Evolutionary conservation across 2,329 filamentous ascomycete genomes (phyloP), one percentile per base, ranked within the genome.

Genomic region (Penicillium sp.): DNA sequence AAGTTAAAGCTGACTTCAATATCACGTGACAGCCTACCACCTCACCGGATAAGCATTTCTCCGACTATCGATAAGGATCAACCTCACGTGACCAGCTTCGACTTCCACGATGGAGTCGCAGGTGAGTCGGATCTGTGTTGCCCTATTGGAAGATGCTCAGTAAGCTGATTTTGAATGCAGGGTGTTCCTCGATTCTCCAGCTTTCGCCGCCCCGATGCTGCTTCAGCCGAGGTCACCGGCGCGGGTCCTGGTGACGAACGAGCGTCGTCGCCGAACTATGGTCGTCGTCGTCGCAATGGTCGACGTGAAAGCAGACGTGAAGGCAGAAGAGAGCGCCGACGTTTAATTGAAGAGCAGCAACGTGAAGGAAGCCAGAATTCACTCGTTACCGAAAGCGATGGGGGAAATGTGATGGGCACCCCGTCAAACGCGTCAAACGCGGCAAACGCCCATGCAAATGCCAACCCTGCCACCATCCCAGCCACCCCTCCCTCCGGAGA

Each of bases 141-240:
- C 1, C 18, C 1, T 18, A 18, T 18, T 18, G 18, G 18, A 18
- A 1, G 1, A 18, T 18, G 18, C 13, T 4, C 5, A 13, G 7
- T 40, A 27, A 53, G 38, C 53, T 57, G n/a, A 54, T 22, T 7
- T 40, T 34, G 18, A 29, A 46, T 53, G 7, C 47, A 74, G 68
- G 72, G 72, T 39, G 78, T 88, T 21, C 89, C 89, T 9, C 90
- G 86, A 63, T 92, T 93, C 67, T 79, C 84, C 18, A 92, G 89
- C 58, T 93, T 92, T 76, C 87, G 82, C 61, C 83, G 81, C 56
- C 81, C 80, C 56, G 50, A 65, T 43, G 50, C 65, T 45, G 52
- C 60, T 39, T 59, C 48, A 45, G 63, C 46, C 54, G 58, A 55
- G 53, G 54, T 45, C 60, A 57, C 57, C 58, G 54, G 49, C 34